Evolutionary conservation across 768 basidiomycete species (phyloP).

Genomic region (Auriscalpium orientale): DNA sequence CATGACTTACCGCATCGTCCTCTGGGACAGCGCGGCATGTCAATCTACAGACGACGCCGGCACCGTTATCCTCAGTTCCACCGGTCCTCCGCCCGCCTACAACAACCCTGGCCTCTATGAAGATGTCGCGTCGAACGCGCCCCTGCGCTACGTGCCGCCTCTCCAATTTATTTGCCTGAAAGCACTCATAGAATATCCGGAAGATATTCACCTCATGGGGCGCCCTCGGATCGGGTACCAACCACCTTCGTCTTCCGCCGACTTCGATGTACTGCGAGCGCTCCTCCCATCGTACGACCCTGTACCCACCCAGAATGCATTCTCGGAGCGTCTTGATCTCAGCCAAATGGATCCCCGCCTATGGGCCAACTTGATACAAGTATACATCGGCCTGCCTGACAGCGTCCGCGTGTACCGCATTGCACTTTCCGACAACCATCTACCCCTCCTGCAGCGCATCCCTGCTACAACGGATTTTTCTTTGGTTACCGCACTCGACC

Average conservation of each 20-base stretch:
- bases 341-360: slow-evolving; percentile 42
- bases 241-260: slow-evolving; percentile 13
- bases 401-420: slow-evolving; percentile 33
- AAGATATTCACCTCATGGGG: slow-evolving; percentile 34
- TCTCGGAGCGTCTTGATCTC: slow-evolving; percentile 9
- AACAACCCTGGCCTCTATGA: slow-evolving; percentile 10
- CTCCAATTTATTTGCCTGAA: slow-evolving; percentile 46
- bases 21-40: slow-evolving; percentile 3
- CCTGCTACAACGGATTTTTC: slow-evolving; percentile 49
- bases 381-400: slow-evolving; percentile 47
- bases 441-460: slow-evolving; percentile 51
- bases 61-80: slow-evolving; percentile 4
- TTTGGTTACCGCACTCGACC: slow-evolving; percentile 55
- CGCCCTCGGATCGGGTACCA: slow-evolving; percentile 31
- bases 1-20: slow-evolving; percentile 11
- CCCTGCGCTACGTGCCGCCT: slow-evolving; percentile 33
- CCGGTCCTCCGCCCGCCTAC: slow-evolving; percentile 5
- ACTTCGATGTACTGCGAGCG: slow-evolving; percentile 31
- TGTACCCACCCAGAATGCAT: neutral
- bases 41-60: slow-evolving; percentile 12
- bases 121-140: neutral
- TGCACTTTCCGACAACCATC: slow-evolving; percentile 45
- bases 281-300: slow-evolving; percentile 28
- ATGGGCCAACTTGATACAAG: slow-evolving; percentile 56
- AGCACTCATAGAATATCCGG: slow-evolving; percentile 34